Conservation (phyloP, 2,329 filamentous ascomycete species). For the Hypoxylon sp. region DNA sequence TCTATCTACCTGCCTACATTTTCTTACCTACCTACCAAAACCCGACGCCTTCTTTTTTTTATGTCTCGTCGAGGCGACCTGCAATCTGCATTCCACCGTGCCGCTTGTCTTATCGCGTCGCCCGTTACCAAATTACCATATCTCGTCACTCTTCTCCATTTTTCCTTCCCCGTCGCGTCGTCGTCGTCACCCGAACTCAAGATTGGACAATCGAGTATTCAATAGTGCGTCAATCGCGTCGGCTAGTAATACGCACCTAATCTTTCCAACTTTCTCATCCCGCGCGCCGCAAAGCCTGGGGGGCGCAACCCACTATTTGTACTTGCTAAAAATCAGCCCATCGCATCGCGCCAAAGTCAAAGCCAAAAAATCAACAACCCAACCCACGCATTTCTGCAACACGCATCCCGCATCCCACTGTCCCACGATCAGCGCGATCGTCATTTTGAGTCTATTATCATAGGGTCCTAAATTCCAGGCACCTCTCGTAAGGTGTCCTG, state of each 20-base stretch:
- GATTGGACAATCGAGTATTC: conserved; percentile 43
- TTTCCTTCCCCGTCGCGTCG: conserved; percentile 51
- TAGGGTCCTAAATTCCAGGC: conserved; percentile 42
- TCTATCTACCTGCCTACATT: conserved; percentile 22
- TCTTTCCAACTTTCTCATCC: conserved; percentile 24
- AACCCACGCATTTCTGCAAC: conserved; percentile 43
- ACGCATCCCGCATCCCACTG: conserved; percentile 39
- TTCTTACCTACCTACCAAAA: conserved; percentile 30
- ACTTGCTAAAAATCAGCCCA: conserved; percentile 30
- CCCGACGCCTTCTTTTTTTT: conserved; percentile 34
- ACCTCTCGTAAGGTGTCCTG: conserved; percentile 43
- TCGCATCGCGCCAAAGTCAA: conserved; percentile 38
- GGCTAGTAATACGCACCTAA: conserved; percentile 40
- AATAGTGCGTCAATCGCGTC: conserved; percentile 39
- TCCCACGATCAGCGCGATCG: conserved; percentile 54
- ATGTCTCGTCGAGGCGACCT: conserved; percentile 37
- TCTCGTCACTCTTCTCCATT: conserved; percentile 51
- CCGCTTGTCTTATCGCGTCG: conserved; percentile 51
- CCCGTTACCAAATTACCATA: conserved; percentile 42
- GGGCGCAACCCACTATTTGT: conserved; percentile 42
- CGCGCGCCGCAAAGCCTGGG: conserved; percentile 36
- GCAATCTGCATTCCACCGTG: conserved; percentile 48
- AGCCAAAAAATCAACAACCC: conserved; percentile 25
- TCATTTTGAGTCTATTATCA: conserved; percentile 40
- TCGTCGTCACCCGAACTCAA: conserved; percentile 44